Percentiles rank a stretch among this genome's conserved stretches.
These are phyloP conservation scores for Linnemannia hyalina DNA, from an alignment of 192 early-diverging fungal species.

Conservation along the genomic window DNA sequence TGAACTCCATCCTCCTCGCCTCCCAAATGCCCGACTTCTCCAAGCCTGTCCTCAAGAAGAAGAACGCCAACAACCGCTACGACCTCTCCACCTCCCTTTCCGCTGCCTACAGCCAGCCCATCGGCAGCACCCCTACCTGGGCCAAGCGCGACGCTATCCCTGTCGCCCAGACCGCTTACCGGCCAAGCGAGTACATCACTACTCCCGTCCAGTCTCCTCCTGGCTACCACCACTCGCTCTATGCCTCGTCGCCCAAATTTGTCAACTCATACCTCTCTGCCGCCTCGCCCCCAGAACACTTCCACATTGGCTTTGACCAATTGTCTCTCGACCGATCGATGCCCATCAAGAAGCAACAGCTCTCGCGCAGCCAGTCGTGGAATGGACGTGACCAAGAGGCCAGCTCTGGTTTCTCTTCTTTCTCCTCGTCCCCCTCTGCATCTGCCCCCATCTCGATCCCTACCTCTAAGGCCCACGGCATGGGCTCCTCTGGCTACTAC, in stretches of 20 bases:
- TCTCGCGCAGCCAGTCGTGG: slow-evolving; percentile 18
- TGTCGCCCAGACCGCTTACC: slow-evolving; percentile 32
- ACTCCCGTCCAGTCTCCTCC: slow-evolving; percentile 40
- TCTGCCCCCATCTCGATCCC: slow-evolving; percentile 55
- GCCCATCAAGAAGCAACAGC: slow-evolving; percentile 2
- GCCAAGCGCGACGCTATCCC: neutral
- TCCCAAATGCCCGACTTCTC: slow-evolving; percentile 19
- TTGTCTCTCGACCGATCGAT: slow-evolving; percentile 12
- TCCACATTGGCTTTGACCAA: slow-evolving; percentile 41
- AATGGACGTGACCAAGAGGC: slow-evolving; percentile 12
- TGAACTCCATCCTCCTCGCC: slow-evolving; percentile 31
- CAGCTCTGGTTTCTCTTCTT: slow-evolving; percentile 2
- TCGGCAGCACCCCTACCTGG: neutral
- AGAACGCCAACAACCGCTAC: slow-evolving; percentile 11
- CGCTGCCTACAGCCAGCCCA: slow-evolving; percentile 32
- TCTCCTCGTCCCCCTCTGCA: slow-evolving; percentile 9
- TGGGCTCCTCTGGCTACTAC: slow-evolving; percentile 64
- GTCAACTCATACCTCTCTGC: slow-evolving; percentile 27
- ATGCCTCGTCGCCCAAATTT: slow-evolving; percentile 54
- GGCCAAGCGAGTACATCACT: slow-evolving; percentile 54
- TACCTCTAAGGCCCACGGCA: slow-evolving; percentile 36
- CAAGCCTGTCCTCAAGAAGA: slow-evolving; percentile 36
- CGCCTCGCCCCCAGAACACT: slow-evolving; percentile 43
- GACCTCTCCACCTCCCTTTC: slow-evolving; percentile 32
- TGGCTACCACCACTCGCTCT: slow-evolving; percentile 44